Evolutionary conservation across 2,329 filamentous ascomycete species (phyloP), one percentile per base, ranked within the genome.

Genomic region (Neonectria hederae): DNA sequence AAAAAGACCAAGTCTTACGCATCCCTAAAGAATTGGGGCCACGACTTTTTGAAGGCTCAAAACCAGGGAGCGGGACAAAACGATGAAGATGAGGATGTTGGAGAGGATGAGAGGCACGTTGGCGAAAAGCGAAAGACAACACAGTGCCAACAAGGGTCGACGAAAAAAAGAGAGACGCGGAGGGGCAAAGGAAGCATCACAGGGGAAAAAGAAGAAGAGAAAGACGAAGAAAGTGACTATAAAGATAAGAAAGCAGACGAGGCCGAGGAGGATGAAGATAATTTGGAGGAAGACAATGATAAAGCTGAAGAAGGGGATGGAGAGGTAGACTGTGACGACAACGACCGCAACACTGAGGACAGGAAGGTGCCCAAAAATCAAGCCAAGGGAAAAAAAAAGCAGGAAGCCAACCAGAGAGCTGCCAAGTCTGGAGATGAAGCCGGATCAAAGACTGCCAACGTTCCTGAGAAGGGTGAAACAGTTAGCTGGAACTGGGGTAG

Each of bases 11-110:
- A 84, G 67, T 83, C 81, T 0, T 89, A 89, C 52, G 86, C 84
- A 28, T 87, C 84, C 5, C 76, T 90, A 68, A 89, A 89, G 80
- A 90, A 89, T 63, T 89, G 87, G 87, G 84, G 84, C 0, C 84
- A 87, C 67, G 85, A 87, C 73, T 75, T 81, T 21, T 75, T 85
- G 63, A 86, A 86, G 71, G 77, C 77, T 2, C 65, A 71, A 1
- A 67, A 67, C 1, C 67, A 68, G 14, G 56, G 60, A 4, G 58
- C 54, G 0, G 45, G 63, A 4, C 48, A 49, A 0, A 57, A 69
- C 0, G 59, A 56, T 1, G 65, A 65, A 4, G 62, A 68, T 1
- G 70, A 53, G 0, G 57, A 53, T n/a, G 63, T 2, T 1, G 61
- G 43, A 32, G 65, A 69, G 9, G 49, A 42, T n/a, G 38, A 42